Percentiles rank a stretch among this genome's conserved stretches.
These are phyloP conservation scores for Haematococcus lacustris DNA, from an alignment of 139 green algal species.

Conservation along the genomic window DNA sequence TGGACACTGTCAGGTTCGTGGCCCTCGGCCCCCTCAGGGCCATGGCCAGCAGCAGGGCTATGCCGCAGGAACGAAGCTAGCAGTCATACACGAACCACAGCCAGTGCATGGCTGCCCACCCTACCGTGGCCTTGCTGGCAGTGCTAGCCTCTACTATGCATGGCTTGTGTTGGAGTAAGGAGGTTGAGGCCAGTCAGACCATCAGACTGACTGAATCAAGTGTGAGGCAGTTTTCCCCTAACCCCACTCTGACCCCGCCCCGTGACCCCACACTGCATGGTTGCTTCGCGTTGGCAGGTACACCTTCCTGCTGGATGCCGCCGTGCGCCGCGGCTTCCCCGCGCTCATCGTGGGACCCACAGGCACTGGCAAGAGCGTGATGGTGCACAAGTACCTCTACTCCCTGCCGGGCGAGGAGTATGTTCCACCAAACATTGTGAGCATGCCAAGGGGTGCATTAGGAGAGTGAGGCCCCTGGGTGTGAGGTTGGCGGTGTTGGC, in stretches of 20 bases:
- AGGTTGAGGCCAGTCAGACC: too few relatives aligned
- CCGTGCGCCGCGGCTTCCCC: conserved; percentile 39
- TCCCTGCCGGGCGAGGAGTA: conserved; percentile 37
- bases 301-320: conserved; percentile 62
- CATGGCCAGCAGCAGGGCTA: background rate
- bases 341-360: conserved; percentile 61
- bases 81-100: background rate
- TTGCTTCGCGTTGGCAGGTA: conserved; percentile 26
- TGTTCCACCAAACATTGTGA: conserved; percentile 50
- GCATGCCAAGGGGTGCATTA: too few relatives aligned
- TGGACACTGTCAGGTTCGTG: conserved; percentile 54
- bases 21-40: too few relatives aligned
- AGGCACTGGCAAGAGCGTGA: conserved; percentile 43
- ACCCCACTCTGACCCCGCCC: conserved; percentile 5
- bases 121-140: too few relatives aligned
- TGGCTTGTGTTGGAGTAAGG: too few relatives aligned
- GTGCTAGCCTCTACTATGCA: too few relatives aligned
- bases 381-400: conserved; percentile 54
- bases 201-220: background rate
- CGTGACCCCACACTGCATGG: background rate
- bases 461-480: too few relatives aligned
- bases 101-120: background rate
- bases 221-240: conserved; percentile 3
- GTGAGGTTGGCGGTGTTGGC: too few relatives aligned
- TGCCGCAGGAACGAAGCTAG: too few relatives aligned